Evolutionary conservation across 2,329 filamentous ascomycete species (phyloP), one percentile per base, ranked within the genome.

Genomic region (Phaeomoniella chlamydospora): DNA sequence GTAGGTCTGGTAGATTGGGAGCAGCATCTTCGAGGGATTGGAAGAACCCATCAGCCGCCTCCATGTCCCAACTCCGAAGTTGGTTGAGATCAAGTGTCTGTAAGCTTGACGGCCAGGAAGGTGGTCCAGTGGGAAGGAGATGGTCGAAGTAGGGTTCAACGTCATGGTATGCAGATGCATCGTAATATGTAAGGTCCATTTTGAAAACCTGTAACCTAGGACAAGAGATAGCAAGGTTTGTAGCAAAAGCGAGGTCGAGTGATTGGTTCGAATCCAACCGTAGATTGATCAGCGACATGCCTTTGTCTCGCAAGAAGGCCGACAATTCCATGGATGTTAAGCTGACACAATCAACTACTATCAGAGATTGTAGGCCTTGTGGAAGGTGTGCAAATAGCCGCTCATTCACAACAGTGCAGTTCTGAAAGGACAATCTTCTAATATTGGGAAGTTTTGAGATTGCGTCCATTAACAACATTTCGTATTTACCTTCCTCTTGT

Each of bases 111-210:
- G 88, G 87, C 88, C 88, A 96, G 1, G 67, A 72, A 0, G 88
- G 87, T 56, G 54, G n/a, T 12, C 44, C 47, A 33, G 37, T 38
- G 2, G 45, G 18, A 48, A 52, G 13, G 33, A 70, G 72, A 14
- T 70, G 61, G 1, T 80, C 72, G 49, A 87, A 94, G 34, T 76
- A 65, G 0, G 86, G 84, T 39, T 84, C 76, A 1, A 77, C 74
- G 48, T 90, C 81, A 34, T 74, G 72, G 43, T 77, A 74, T 36
- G 69, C 64, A 39, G 83, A 74, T 29, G 76, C 70, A 43, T 77
- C 80, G 56, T 76, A 87, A 49, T 86, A 90, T 11, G 74, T 77
- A 35, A 92, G 62, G 45, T 93, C 83, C 67, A 93, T 78, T 34
- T 70, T 72, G 29, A 96, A 63, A 15, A 72, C 67, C 47, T 78